phyloP scores from a whole-genome alignment of 2,329 filamentous ascomycete species.

The Gaeumannomyces sp. region DNA sequence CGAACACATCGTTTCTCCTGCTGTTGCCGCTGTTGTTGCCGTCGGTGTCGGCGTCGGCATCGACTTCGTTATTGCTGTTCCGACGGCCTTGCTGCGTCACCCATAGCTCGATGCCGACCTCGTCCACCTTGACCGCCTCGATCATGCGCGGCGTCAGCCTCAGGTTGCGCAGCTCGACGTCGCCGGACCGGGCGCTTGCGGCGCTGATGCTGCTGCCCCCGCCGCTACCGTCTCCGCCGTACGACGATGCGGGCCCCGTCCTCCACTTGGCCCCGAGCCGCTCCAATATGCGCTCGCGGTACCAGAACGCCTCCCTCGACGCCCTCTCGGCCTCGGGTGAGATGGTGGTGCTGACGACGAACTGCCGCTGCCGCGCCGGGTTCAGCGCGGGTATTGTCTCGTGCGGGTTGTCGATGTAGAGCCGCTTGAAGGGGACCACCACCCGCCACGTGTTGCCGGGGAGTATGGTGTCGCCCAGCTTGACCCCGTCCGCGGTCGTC shows the following conservation, averaged over 20 bases:
- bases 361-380: constrained; percentile 79
- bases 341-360: constrained; percentile 78
- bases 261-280: constrained; percentile 67
- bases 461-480: constrained; percentile 50
- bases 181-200: constrained; percentile 36
- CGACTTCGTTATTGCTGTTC: constrained; percentile 14
- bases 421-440: constrained; percentile 66
- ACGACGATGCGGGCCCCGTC: constrained; percentile 37
- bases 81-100: constrained; percentile 31
- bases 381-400: constrained; percentile 75
- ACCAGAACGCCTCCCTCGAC: constrained; percentile 84
- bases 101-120: constrained; percentile 61
- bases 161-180: constrained; percentile 70
- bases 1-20: constrained; percentile 25
- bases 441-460: constrained; percentile 68
- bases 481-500: constrained; percentile 35
- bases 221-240: too few relatives aligned
- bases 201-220: constrained; percentile 32
- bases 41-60: constrained; percentile 15
- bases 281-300: constrained; percentile 72
- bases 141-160: constrained; percentile 73
- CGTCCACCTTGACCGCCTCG: constrained; percentile 74
- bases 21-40: constrained; percentile 16
- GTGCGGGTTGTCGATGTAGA: constrained; percentile 72
- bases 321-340: constrained; percentile 73